Evolutionary conservation across 805 yeast species (phyloP).

Genomic region (Candida caryicola): DNA sequence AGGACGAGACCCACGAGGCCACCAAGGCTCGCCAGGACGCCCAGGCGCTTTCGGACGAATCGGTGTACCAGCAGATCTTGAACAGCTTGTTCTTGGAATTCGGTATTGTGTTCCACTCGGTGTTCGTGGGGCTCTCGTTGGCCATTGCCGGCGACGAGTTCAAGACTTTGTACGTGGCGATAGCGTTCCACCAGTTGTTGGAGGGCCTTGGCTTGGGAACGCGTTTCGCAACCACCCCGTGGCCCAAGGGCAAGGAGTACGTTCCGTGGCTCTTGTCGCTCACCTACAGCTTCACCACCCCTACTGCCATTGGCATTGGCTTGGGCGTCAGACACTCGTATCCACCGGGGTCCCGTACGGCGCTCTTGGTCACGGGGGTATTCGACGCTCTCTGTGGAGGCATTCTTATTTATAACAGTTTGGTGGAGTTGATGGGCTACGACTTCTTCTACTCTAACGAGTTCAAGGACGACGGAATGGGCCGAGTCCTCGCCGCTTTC

Average conservation of each 20-base stretch:
- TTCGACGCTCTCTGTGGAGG: slow-evolving; percentile 80
- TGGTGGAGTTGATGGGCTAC: slow-evolving; percentile 77
- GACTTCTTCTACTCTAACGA: slow-evolving; percentile 56
- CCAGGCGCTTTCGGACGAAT: slow-evolving; percentile 1
- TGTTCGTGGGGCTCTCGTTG: slow-evolving; percentile 30
- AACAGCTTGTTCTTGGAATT: slow-evolving; percentile 43
- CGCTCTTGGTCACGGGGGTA: slow-evolving; percentile 65
- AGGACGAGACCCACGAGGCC: background rate
- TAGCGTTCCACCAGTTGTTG: slow-evolving; percentile 31
- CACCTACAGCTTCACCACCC: slow-evolving; percentile 51
- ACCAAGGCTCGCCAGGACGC: background rate
- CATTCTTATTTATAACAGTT: slow-evolving; percentile 69
- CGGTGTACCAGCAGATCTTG: slow-evolving; percentile 49
- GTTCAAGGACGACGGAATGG: slow-evolving; percentile 21
- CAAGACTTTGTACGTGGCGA: slow-evolving; percentile 25
- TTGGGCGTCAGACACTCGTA: slow-evolving; percentile 66
- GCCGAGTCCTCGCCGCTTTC: slow-evolving; percentile 23
- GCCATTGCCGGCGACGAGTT: slow-evolving; percentile 32
- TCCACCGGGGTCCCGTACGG: slow-evolving; percentile 54
- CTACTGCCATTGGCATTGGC: slow-evolving; percentile 76
- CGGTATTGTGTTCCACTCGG: slow-evolving; percentile 34
- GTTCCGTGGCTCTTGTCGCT: slow-evolving; percentile 45
- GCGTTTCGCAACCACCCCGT: slow-evolving; percentile 25
- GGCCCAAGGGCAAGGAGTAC: slow-evolving; percentile 28
- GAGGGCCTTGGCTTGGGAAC: slow-evolving; percentile 35